These are phyloP conservation scores for Torulaspora indica DNA, from an alignment of 805 yeast genomes.

Conservation along the genomic window DNA sequence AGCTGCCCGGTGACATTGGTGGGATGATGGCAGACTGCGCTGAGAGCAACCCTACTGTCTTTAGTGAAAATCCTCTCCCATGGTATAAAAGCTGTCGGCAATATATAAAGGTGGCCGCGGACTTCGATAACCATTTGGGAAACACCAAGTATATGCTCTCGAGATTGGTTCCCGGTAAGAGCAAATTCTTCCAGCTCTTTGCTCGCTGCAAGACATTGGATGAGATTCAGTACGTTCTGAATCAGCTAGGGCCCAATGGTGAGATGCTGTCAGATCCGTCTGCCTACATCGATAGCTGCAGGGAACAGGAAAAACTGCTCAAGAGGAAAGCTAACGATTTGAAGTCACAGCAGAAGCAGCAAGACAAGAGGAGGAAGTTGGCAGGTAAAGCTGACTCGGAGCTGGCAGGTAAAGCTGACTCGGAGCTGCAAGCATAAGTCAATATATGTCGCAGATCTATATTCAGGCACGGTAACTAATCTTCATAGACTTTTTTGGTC, in stretches of 20 bases:
- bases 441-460: neutral
- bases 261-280: slow-evolving; percentile 22
- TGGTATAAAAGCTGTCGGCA: slow-evolving; percentile 57
- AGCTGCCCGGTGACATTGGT: slow-evolving; percentile 54
- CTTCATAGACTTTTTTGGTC: slow-evolving; percentile 6
- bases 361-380: slow-evolving; percentile 10
- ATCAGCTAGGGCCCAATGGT: slow-evolving; percentile 21
- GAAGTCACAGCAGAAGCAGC: slow-evolving; percentile 17
- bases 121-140: slow-evolving; percentile 57
- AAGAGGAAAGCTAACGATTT: slow-evolving; percentile 15
- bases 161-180: slow-evolving; percentile 75
- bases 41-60: slow-evolving; percentile 79
- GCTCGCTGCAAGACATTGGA: slow-evolving; percentile 52
- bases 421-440: neutral
- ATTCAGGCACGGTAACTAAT: neutral
- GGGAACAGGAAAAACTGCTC: slow-evolving; percentile 17
- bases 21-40: slow-evolving; percentile 94
- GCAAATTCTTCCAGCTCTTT: slow-evolving; percentile 52
- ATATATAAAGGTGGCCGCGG: slow-evolving; percentile 49
- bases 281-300: slow-evolving; percentile 15
- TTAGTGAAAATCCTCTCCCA: slow-evolving; percentile 41
- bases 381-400: neutral
- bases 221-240: slow-evolving; percentile 38
- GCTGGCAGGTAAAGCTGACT: neutral
- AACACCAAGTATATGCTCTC: slow-evolving; percentile 79